Conservation (phyloP, 2,329 filamentous ascomycete species). For the Phialophora expanda region DNA sequence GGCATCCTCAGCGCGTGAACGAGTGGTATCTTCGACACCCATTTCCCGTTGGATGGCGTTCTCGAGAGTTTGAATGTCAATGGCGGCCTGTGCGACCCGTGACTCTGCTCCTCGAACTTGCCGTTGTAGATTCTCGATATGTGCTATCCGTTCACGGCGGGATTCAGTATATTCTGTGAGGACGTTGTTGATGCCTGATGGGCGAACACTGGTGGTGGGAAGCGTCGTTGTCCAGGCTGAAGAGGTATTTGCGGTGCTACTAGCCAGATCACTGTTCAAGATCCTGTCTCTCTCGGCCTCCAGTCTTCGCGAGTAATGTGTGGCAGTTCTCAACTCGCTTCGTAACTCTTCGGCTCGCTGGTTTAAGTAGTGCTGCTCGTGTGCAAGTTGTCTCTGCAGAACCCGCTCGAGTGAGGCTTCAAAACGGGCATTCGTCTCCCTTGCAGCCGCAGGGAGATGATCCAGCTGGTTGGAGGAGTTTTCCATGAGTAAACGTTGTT, state of each 20-base stretch:
- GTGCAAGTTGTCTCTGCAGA: slow-evolving; percentile 31
- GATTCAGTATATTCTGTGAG: slow-evolving; percentile 28
- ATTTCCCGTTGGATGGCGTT: slow-evolving; percentile 21
- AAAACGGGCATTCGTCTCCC: slow-evolving; percentile 24
- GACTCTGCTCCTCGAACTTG: slow-evolving; percentile 38
- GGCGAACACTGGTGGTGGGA: slow-evolving; percentile 31
- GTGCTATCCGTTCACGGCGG: slow-evolving; percentile 26
- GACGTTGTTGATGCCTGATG: slow-evolving; percentile 21
- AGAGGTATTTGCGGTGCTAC: slow-evolving; percentile 6
- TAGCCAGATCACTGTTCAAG: slow-evolving; percentile 10
- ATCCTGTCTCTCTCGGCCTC: slow-evolving; percentile 28
- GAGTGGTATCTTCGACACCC: neutral
- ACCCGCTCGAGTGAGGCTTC: slow-evolving; percentile 34
- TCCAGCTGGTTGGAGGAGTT: slow-evolving; percentile 23
- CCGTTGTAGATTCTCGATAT: slow-evolving; percentile 34
- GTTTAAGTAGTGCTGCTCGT: slow-evolving; percentile 33
- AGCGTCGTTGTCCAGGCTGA: slow-evolving; percentile 33
- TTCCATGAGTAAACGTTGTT: slow-evolving; percentile 32
- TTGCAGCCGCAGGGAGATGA: slow-evolving; percentile 20
- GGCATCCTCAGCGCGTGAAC: slow-evolving; percentile 3
- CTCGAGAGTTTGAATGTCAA: slow-evolving; percentile 32
- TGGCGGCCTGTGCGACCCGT: slow-evolving; percentile 33
- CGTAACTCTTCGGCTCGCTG: slow-evolving; percentile 36
- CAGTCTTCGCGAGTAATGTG: slow-evolving; percentile 26
- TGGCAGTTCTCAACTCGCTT: slow-evolving; percentile 29